A percentile compares a stretch with the other conserved stretches of the same genome.
Conservation (phyloP, 2,329 filamentous ascomycete species). For the Phialophora tarda region DNA sequence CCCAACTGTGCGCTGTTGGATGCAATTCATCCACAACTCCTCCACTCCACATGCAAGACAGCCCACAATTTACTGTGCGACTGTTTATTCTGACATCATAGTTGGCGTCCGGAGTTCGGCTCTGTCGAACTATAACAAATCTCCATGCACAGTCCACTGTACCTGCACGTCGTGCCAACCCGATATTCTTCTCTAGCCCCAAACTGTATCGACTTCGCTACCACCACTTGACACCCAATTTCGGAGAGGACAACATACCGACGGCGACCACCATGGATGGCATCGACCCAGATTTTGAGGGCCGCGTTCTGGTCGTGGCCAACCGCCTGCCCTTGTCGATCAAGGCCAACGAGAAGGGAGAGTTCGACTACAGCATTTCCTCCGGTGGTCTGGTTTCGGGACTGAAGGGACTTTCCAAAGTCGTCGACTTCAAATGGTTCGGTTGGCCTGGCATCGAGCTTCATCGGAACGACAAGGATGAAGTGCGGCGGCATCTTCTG, state of each 20-base stretch:
- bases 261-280: not conserved
- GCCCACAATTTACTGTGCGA: not conserved
- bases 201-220: too few species aligned
- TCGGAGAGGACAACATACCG: not conserved
- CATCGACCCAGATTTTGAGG: constrained; percentile 29
- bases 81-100: constrained; percentile 20
- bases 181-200: not conserved
- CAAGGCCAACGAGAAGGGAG: constrained; percentile 87
- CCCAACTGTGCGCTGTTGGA: not conserved
- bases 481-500: constrained; percentile 76
- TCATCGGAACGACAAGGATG: constrained; percentile 77
- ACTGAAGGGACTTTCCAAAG: constrained; percentile 86
- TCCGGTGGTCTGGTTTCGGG: constrained; percentile 94
- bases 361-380: constrained; percentile 93
- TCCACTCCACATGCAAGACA: not conserved
- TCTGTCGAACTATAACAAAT: not conserved
- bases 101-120: not conserved
- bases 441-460: constrained; percentile 95
- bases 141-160: not conserved
- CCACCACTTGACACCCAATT: not conserved
- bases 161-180: not conserved
- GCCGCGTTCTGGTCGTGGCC: constrained; percentile 78
- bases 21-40: not conserved
- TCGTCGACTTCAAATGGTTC: constrained; percentile 96
- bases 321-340: constrained; percentile 96